Conservation (phyloP, 495 filamentous ascomycete genomes). For the Penicillium herquei region DNA sequence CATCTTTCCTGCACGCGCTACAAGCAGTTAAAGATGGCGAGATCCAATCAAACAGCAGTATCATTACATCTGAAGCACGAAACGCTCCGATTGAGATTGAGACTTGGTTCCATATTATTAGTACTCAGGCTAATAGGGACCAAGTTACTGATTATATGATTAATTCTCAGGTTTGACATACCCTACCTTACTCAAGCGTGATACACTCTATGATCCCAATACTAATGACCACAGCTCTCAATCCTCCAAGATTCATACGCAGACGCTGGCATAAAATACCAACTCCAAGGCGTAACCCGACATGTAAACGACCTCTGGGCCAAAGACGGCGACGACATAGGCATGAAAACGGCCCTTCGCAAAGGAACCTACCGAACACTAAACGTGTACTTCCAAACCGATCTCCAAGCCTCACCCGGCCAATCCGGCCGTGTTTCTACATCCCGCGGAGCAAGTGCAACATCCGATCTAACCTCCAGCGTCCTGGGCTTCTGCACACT, state of each 20-base stretch:
- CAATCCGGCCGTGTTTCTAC: conserved; percentile 14
- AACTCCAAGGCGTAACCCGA: conserved; percentile 65
- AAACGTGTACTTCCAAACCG: conserved; percentile 54
- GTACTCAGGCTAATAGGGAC: conserved; percentile 29
- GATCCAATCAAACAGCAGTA: not conserved
- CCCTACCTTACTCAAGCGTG: too few relatives aligned
- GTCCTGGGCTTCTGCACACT: conserved; percentile 52
- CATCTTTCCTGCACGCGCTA: conserved; percentile 28
- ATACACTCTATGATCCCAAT: too few relatives aligned
- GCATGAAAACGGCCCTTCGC: conserved; percentile 64
- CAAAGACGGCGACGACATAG: conserved; percentile 57
- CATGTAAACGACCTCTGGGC: conserved; percentile 71
- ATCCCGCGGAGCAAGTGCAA: conserved; percentile 7
- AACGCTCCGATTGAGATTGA: conserved; percentile 42
- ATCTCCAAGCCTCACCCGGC: conserved; percentile 34
- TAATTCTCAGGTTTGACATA: conserved; percentile 36
- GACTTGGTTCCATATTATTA: conserved; percentile 50
- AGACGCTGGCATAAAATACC: conserved; percentile 49
- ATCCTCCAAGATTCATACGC: conserved; percentile 44
- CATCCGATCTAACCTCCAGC: conserved; percentile 26
- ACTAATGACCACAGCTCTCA: conserved; percentile 25
- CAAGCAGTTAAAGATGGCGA: conserved; percentile 22
- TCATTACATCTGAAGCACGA: conserved; percentile 20
- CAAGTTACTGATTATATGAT: conserved; percentile 42
- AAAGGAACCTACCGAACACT: conserved; percentile 46